Conservation (phyloP, 1,284 basidiomycete genomes). For the Tausonia pullulans region DNA sequence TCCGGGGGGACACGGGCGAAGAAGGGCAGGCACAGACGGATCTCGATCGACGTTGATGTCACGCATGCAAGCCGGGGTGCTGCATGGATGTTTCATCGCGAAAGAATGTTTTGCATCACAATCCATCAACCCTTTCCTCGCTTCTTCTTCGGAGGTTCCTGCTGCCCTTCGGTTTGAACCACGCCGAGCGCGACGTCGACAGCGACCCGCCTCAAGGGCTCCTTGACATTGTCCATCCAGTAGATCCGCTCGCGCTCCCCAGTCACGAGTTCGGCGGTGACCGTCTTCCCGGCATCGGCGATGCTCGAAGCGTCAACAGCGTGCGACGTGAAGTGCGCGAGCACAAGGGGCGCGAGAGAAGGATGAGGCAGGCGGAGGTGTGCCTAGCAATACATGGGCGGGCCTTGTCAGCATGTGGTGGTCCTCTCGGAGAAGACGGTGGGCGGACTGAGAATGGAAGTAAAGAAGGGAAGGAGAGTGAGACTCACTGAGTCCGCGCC, state of each 20-base stretch:
- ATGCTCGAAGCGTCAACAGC: too few relatives aligned
- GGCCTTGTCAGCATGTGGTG: too few relatives aligned
- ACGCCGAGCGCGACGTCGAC: neutral
- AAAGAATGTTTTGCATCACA: neutral
- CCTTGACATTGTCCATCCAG: conserved; percentile 2
- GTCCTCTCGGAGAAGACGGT: too few relatives aligned
- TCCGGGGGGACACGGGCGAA: too few relatives aligned
- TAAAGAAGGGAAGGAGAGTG: neutral
- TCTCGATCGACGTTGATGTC: too few relatives aligned
- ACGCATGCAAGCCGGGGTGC: too few relatives aligned
- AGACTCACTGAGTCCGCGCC: neutral
- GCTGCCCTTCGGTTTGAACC: neutral
- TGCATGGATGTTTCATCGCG: too few relatives aligned
- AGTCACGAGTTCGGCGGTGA: neutral
- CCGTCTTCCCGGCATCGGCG: too few relatives aligned
- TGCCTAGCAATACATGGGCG: neutral
- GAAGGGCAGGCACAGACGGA: too few relatives aligned
- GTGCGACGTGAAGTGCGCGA: neutral
- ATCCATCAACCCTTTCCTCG: neutral
- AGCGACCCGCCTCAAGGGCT: neutral
- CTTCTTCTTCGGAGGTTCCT: neutral
- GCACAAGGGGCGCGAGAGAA: neutral
- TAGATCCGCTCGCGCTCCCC: conserved; percentile 2
- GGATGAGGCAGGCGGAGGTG: neutral
- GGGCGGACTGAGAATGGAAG: neutral